A percentile compares a stretch with the other conserved stretches of the same genome.
Conservation (phyloP, 1,284 basidiomycete genomes). For the Golubevia pallescens region DNA sequence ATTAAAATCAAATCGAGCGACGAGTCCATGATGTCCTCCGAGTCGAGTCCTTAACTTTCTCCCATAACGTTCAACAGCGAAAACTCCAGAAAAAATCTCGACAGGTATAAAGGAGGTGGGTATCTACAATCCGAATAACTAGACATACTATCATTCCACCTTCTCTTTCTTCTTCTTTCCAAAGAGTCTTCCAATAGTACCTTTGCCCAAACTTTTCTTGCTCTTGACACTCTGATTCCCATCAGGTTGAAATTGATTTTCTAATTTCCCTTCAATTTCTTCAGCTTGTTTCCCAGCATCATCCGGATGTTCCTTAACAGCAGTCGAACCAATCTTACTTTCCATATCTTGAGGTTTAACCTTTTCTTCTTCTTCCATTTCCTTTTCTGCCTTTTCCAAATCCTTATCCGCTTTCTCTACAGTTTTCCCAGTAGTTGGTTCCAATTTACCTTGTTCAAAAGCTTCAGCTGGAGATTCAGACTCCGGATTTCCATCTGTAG, state of each 20-base stretch:
- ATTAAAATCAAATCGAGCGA: no score
- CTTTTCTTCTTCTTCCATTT: conserved; percentile 1
- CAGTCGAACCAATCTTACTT: not conserved
- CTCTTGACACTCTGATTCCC: not conserved
- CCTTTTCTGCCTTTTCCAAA: not conserved
- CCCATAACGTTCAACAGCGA: not conserved
- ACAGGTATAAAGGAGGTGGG: not conserved
- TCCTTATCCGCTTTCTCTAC: not conserved
- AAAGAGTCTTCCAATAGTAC: not conserved
- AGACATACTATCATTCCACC: not conserved
- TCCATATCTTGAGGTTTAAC: not conserved
- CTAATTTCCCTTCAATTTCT: not conserved
- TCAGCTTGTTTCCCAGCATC: not conserved
- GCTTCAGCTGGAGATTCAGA: not conserved
- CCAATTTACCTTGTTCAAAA: not conserved
- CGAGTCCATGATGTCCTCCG: no score
- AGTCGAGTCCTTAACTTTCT: no score
- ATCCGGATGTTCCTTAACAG: not conserved
- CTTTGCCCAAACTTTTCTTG: not conserved
- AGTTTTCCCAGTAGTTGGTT: not conserved
- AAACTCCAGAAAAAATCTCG: not conserved
- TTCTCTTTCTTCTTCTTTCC: conserved; percentile 2
- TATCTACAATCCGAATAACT: not conserved
- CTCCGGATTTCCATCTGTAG: not conserved
- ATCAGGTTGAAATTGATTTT: not conserved